These are phyloP conservation scores for Hsuehochloa calcarea DNA, from an alignment of 176 grass and related monocot genomes.

Conservation along the genomic window DNA sequence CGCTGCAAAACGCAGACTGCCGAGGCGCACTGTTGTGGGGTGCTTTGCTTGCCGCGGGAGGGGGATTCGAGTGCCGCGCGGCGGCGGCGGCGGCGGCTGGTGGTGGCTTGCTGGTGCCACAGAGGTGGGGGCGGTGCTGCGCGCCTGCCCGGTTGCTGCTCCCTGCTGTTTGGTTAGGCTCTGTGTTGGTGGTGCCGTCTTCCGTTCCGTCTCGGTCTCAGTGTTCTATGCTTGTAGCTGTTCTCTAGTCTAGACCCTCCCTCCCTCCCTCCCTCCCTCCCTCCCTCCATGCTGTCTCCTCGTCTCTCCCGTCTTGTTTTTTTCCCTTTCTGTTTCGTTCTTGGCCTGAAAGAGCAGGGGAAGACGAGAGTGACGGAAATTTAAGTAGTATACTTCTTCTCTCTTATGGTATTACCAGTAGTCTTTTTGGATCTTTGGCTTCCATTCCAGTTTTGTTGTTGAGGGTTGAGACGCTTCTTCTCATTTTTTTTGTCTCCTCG, in stretches of 20 bases:
- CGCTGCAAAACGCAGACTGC: not conserved
- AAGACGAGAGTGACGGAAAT: too few species aligned
- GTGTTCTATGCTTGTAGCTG: not conserved
- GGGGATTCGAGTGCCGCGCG: not conserved
- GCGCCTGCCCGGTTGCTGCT: conserved; percentile 23
- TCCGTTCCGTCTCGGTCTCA: conserved; percentile 42
- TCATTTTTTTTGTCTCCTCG: too few species aligned
- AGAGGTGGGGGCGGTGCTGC: conserved; percentile 22
- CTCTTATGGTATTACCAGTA: too few species aligned
- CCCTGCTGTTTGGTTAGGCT: conserved; percentile 36
- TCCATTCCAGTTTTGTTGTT: too few species aligned
- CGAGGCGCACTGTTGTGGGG: not conserved
- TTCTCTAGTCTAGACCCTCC: not conserved
- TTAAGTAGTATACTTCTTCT: too few species aligned
- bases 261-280: not conserved
- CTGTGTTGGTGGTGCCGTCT: conserved; percentile 24
- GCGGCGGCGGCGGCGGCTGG: not conserved
- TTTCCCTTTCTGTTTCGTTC: not conserved
- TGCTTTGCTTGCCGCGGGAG: not conserved
- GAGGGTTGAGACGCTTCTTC: too few species aligned
- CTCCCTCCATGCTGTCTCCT: not conserved
- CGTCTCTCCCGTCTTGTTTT: not conserved
- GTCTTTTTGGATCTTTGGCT: too few species aligned
- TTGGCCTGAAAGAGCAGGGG: not conserved
- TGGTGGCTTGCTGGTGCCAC: conserved; percentile 23